Conservation (phyloP, 345 rosid species). For the Limnanthes douglasii region DNA sequence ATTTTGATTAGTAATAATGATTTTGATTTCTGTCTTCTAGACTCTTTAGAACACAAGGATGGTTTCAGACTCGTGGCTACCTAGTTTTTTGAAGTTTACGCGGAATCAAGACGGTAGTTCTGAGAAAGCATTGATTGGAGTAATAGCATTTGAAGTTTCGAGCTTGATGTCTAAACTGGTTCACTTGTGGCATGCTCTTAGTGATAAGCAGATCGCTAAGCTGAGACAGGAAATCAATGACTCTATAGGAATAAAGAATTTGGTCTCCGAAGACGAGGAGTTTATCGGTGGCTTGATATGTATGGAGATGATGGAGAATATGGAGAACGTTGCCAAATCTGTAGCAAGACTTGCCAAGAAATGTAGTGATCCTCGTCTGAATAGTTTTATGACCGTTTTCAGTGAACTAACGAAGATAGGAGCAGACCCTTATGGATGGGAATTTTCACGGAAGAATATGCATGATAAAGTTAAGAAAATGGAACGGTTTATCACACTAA, state of each 20-base stretch:
- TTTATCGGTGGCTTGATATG: conserved; percentile 41
- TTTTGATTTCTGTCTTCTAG: too few species aligned
- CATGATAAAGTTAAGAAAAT: conserved; percentile 72
- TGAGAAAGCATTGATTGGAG: conserved; percentile 54
- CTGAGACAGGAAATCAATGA: conserved; percentile 55
- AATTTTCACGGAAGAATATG: conserved; percentile 63
- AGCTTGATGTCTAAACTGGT: conserved; percentile 78
- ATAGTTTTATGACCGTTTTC: conserved; percentile 40
- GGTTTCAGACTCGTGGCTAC: conserved; percentile 94
- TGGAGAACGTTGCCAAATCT: conserved; percentile 45
- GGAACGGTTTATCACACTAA: conserved; percentile 59
- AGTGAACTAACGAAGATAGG: conserved; percentile 39
- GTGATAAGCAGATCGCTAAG: conserved; percentile 64
- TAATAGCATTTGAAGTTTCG: conserved; percentile 79
- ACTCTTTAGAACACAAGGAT: too few species aligned
- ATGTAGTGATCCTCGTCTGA: conserved; percentile 56
- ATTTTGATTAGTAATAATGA: too few species aligned
- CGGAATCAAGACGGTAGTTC: conserved; percentile 40
- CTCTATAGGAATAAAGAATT: conserved; percentile 62
- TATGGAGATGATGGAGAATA: conserved; percentile 53
- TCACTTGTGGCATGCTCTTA: conserved; percentile 80
- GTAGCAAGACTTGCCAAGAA: conserved; percentile 60
- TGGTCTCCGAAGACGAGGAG: conserved; percentile 76
- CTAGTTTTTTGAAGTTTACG: conserved; percentile 50
- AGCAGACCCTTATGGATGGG: conserved; percentile 64